phyloP scores from a whole-genome alignment of 306 rosid genomes.

The Senna tora region DNA sequence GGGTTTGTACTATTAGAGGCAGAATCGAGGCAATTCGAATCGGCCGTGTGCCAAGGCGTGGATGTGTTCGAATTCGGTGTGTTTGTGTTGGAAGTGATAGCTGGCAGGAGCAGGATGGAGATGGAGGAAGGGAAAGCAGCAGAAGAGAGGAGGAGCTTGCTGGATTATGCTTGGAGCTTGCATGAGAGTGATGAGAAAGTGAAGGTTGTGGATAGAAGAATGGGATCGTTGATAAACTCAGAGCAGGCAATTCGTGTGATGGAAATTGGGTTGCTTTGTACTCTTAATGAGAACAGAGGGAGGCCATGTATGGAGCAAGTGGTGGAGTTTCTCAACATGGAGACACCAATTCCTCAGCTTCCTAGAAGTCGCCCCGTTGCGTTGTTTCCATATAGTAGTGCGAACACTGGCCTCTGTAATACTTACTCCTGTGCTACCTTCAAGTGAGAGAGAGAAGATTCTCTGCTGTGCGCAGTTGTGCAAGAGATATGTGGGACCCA shows the following conservation, averaged over 20 bases:
- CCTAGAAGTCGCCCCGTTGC: conserved; percentile 71
- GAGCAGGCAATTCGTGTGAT: conserved; percentile 65
- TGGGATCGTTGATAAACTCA: conserved; percentile 64
- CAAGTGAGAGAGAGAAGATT: too few species aligned
- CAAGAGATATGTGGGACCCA: too few species aligned
- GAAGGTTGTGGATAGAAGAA: conserved; percentile 62
- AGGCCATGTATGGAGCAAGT: conserved; percentile 78
- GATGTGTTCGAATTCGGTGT: conserved; percentile 82
- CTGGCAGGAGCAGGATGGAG: conserved; percentile 63
- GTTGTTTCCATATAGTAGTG: conserved; percentile 69
- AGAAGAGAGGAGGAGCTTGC: conserved; percentile 56
- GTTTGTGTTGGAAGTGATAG: conserved; percentile 72
- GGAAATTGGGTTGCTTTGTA: conserved; percentile 78
- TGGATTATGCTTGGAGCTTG: conserved; percentile 74
- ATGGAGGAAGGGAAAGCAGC: conserved; percentile 36
- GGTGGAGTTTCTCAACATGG: conserved; percentile 58
- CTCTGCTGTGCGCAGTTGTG: too few species aligned
- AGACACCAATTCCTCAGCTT: conserved; percentile 62
- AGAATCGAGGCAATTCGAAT: conserved; percentile 64
- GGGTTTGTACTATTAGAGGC: conserved; percentile 63
- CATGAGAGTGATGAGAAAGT: conserved; percentile 58
- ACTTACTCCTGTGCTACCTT: conserved; percentile 64
- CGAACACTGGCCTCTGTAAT: conserved; percentile 66
- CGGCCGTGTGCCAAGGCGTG: conserved; percentile 54
- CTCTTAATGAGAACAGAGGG: conserved; percentile 68